Base-by-base conservation (phyloP, 1,139 yeast genomes). In the Candida sanyaensis region DNA sequence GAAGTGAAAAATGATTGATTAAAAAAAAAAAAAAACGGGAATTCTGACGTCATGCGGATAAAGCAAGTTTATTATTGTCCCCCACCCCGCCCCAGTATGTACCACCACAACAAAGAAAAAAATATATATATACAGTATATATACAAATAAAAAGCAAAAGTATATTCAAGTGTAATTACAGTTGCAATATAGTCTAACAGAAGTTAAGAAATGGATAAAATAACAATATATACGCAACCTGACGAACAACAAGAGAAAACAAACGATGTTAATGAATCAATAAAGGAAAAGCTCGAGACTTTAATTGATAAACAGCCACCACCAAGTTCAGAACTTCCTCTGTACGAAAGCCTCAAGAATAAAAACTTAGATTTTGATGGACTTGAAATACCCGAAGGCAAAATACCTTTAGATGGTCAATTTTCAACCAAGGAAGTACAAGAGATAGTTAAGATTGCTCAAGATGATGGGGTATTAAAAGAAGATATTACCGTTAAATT, bases 351-450 rank as follows among this genome's bases (percentile, higher is more conserved):
- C 11, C 29, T 11, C 1, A 24, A 26, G 17, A 26, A n/a, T n/a
- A 24, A 9, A 26, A 26, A n/a, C 26, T 51, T 55, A 40, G 77
- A 72, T 51, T 51, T 59, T 6, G 77, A 72, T 45, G 77, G 77
- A 12, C 68, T 71, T 48, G 67, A 60, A 45, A 59, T 72, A 11
- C 77, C 77, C 1, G 55, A 55, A 33, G 77, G 75, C 1, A 73
- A 68, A 50, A 67, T 73, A 8, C 77, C 77, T 0, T 46, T 73
- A 30, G 77, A 73, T 48, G 74, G 76, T 8, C 74, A 73, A 53
- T 73, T 73, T 50, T 66, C 77, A 5, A 64, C 76, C 5, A 54
- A 54, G 5, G 77, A 73, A 50, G 52, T 73, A 21, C 55, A 61
- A 45, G 63, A 64, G 33, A 56, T 73, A 47, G 62, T 73, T 6